Evolutionary conservation across 371 early-diverging fungal species (phyloP), one percentile per base, ranked within the genome.

Genomic region (Haplosporangium sp.): DNA sequence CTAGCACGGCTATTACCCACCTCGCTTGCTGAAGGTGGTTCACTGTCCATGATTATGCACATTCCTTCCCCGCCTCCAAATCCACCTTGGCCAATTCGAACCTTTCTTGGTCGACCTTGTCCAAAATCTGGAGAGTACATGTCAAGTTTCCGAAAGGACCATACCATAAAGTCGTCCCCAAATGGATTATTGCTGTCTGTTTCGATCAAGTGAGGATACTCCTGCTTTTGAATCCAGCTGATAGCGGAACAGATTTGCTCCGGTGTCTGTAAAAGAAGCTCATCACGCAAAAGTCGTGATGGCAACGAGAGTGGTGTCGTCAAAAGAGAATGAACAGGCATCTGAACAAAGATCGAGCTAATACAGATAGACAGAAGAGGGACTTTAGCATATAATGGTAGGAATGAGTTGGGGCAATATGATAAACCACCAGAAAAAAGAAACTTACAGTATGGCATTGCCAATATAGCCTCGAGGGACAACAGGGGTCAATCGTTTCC

Each of bases 31-130:
- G 53, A 27, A 5, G 50, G 40, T 1, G 74, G 69, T 11, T 35
- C 66, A 40, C 81, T 71, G 20, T 74, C 81, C 81, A 79, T 79
- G 35, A 79, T 79, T 15, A 79, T 56, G 37, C 81, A 79, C 81
- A 79, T 79, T 19, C 81, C 81, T 38, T 79, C 81, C 1, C 81
- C 81, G 11, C 74, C 81, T 10, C 81, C 75, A 65, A 79, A 74
- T 1, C 81, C 81, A 5, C 81, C 81, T 11, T 62, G 72, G 3
- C 81, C 81, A 35, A 74, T 71, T 63, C 81, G 56, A 38, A 79
- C 81, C 34, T 79, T 79, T 35, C 38, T 19, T 2, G 81, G 81
- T 0, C 53, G 42, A 5, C 81, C 74, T 4, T 74, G 81, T 17
- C 81, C 81, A 68, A 79, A 79, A 34, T 79, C 69, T 2, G 71